A percentile compares a stretch with the other conserved stretches of the same genome.
These are phyloP conservation scores for Wickerhamiella nectarea DNA, from an alignment of 805 yeast genomes.

Conservation along the genomic window DNA sequence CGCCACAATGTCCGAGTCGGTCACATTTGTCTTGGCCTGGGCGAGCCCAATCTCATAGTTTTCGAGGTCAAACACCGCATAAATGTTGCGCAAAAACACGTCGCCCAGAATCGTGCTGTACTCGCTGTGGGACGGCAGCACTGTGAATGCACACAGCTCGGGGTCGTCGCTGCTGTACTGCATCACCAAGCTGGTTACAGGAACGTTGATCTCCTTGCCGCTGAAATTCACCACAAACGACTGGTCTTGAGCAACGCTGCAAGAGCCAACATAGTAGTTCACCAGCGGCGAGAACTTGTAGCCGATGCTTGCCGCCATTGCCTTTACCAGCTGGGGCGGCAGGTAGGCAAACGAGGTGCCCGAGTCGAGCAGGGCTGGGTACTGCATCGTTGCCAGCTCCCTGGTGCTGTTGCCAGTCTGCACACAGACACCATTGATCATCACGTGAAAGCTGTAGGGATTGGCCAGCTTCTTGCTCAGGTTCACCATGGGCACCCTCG, in stretches of 20 bases:
- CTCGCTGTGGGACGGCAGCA: conserved; percentile 22
- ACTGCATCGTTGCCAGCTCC: neutral
- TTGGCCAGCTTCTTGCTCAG: conserved; percentile 3
- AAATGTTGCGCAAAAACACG: conserved; percentile 49
- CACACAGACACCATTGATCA: conserved; percentile 11
- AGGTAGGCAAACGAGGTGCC: conserved; percentile 42
- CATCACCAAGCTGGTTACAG: conserved; percentile 19
- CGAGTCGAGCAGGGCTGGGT: conserved; percentile 39
- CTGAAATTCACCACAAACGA: conserved; percentile 27
- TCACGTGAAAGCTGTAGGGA: conserved; percentile 11
- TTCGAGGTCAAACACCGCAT: conserved; percentile 57
- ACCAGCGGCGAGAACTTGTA: conserved; percentile 29
- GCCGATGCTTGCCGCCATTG: conserved; percentile 25
- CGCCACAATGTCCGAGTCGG: conserved; percentile 18
- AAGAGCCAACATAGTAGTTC: conserved; percentile 25
- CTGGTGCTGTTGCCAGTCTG: neutral
- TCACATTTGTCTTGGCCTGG: conserved; percentile 28
- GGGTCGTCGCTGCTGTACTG: conserved; percentile 27
- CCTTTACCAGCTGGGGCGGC: conserved; percentile 27
- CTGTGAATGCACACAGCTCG: conserved; percentile 16
- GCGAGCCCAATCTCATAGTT: conserved; percentile 45
- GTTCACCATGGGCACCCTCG: conserved; percentile 18
- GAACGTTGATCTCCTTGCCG: conserved; percentile 19
- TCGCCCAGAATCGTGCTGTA: conserved; percentile 44
- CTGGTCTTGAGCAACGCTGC: conserved; percentile 22